Evolutionary conservation across 768 basidiomycete genomes (phyloP).

Genomic region (Xerocomellus intermedius): DNA sequence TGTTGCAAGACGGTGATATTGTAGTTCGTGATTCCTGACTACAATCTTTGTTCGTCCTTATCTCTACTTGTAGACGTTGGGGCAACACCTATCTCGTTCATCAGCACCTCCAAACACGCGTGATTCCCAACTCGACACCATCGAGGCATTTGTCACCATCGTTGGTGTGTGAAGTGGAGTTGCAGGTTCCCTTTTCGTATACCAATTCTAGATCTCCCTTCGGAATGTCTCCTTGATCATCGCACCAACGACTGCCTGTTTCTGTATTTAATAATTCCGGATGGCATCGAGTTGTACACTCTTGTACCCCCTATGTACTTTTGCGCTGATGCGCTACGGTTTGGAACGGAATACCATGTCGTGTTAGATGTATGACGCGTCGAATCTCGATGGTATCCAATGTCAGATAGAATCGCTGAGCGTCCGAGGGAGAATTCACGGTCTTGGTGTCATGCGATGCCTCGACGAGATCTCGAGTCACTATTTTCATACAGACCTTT

Average conservation of each 20-base stretch:
- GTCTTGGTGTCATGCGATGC: background rate
- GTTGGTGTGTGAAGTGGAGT: constrained; percentile 27
- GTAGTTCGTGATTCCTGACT: constrained; percentile 35
- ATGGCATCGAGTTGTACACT: background rate
- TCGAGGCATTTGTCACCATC: constrained; percentile 42
- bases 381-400: background rate
- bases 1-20: constrained; percentile 42
- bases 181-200: background rate
- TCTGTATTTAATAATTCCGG: constrained; percentile 4
- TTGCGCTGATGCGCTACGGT: background rate
- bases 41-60: background rate
- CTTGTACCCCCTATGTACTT: background rate
- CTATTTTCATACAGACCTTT: background rate
- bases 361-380: background rate
- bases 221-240: background rate
- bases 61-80: constrained; percentile 37
- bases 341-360: background rate
- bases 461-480: background rate
- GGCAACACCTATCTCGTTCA: constrained; percentile 38
- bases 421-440: background rate
- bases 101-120: constrained; percentile 38
- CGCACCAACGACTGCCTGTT: background rate
- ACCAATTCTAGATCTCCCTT: constrained; percentile 2
- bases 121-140: constrained; percentile 46
- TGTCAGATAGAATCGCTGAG: background rate